Evolutionary conservation across 78 protist species (phyloP), one percentile per base, ranked within the genome.

Genomic region (Tieghemostelium lacteum): DNA sequence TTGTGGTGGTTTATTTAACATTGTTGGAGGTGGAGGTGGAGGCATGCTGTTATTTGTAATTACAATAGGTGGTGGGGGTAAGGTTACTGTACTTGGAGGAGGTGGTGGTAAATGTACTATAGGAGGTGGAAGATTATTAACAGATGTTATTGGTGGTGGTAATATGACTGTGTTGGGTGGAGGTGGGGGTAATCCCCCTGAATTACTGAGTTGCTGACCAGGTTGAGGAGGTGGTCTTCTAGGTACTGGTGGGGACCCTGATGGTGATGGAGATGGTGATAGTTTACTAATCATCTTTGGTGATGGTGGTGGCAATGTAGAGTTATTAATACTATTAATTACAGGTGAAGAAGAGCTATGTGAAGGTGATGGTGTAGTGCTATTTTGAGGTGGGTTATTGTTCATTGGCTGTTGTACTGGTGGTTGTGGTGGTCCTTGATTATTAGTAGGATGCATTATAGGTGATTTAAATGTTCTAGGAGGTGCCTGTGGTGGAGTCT

Each of bases 11-110:
- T 57, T 57, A 57, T 57, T 57, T 7, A 45, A 3, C 3, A 67
- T 58, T 26, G 66, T 16, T 74, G 49, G 55, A 2, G 69, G 33
- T 58, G 39, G 85, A 24, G 85, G 85, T 60, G 85, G 85, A 26
- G 69, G 85, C 24, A 34, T 3, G 20, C 6, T 26, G 3, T 8
- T 49, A 16, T 16, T 12, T 49, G 24, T 12, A 49, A 16, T 49
- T 49, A 45, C 52, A 6, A 57, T n/a, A 4, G 63, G 8, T 57
- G 63, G 73, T 22, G 7, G n/a, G 26, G 26, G 62, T 28, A 26
- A 2, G 50, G 65, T 31, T 2, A 33, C 33, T 19, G 63, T n/a
- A 16, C 7, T n/a, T n/a, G 12, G 6, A 2, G 58, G 74, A 16
- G 74, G 74, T 37, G 54, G 74, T 39, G 74, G 74, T 67, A 29